Evolutionary conservation across 139 green algal genomes (phyloP), one percentile per base, ranked within the genome.

Genomic region (Diplosphaera chodatii): DNA sequence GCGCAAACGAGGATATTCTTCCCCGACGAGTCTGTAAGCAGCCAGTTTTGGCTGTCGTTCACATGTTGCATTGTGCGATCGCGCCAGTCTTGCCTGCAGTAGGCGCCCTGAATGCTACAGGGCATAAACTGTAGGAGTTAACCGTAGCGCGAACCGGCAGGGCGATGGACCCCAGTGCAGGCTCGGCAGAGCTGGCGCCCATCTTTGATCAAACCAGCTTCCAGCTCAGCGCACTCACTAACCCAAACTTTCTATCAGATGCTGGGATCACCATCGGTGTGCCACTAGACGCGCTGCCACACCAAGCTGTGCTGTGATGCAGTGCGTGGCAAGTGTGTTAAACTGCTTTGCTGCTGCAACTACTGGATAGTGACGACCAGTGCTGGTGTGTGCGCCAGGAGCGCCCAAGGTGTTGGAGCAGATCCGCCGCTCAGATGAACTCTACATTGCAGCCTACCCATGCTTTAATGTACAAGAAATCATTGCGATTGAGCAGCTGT

Each of bases 371-470:
- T n/a, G n/a, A n/a, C n/a, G n/a, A n/a, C n/a, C n/a, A n/a, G n/a
- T n/a, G n/a, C n/a, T n/a, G n/a, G n/a, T n/a, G n/a, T n/a, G n/a
- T n/a, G n/a, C n/a, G n/a, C n/a, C 48, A 59, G 48, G 48, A 3
- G 13, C 85, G 56, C 48, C 76, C 6, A 70, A 83, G 32, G 41
- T 80, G 8, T 37, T 62, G 2, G 71, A 80, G 15, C 69, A 84
- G 27, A 73, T 86, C 15, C 73, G 80, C 48, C 40, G 75, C 15
- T 68, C 32, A 6, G 89, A 95, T 73, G 40, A 82, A 18, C 40
- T 91, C 64, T 90, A 90, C 72, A 83, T 95, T 2, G 71, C 81
- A 18, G 90, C 85, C 5, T 96, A 94, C 76, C 88, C 89, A 4
- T 77, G 67, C 64, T 89, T 89, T 80, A 86, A 90, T 78, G 79